A percentile compares a stretch with the other conserved stretches of the same genome.
Evolutionary conservation across 2,329 filamentous ascomycete species (phyloP).

Genomic region (Sporothrix schenckii): DNA sequence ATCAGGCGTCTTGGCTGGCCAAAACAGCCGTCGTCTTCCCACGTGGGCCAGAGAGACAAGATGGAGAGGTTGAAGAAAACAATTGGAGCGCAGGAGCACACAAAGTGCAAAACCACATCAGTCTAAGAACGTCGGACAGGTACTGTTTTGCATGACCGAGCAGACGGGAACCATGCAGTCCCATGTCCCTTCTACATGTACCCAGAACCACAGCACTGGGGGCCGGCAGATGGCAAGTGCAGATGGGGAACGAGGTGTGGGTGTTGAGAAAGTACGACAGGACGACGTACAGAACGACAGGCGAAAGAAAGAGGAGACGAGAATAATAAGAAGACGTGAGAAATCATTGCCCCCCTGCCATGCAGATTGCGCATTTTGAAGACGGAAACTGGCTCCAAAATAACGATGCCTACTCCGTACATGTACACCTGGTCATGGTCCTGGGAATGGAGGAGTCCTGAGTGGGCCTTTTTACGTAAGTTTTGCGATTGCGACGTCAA

Average conservation of each 20-base stretch:
- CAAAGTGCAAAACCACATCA: background rate
- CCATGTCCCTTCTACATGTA: background rate
- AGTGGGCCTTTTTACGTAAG: conserved; percentile 26
- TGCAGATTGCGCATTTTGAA: background rate
- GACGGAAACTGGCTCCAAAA: background rate
- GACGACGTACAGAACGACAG: background rate
- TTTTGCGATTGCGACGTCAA: conserved; percentile 24
- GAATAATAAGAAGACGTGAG: background rate
- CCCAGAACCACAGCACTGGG: conserved; percentile 17
- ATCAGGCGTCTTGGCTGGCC: background rate
- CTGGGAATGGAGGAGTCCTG: conserved; percentile 4
- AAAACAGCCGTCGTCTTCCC: background rate
- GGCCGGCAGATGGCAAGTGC: conserved; percentile 7
- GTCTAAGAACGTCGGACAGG: background rate
- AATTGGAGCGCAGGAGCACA: background rate
- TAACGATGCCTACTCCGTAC: conserved; percentile 13
- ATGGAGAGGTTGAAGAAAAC: background rate
- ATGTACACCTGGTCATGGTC: conserved; percentile 1
- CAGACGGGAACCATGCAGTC: background rate
- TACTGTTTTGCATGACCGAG: conserved; percentile 5
- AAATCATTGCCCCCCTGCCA: background rate
- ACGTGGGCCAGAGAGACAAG: background rate
- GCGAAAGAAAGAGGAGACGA: background rate
- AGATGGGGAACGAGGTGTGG: conserved; percentile 14
- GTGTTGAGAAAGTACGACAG: background rate